Conservation (phyloP, 2,329 filamentous ascomycete species). For the Colletotrichum coccodes region DNA sequence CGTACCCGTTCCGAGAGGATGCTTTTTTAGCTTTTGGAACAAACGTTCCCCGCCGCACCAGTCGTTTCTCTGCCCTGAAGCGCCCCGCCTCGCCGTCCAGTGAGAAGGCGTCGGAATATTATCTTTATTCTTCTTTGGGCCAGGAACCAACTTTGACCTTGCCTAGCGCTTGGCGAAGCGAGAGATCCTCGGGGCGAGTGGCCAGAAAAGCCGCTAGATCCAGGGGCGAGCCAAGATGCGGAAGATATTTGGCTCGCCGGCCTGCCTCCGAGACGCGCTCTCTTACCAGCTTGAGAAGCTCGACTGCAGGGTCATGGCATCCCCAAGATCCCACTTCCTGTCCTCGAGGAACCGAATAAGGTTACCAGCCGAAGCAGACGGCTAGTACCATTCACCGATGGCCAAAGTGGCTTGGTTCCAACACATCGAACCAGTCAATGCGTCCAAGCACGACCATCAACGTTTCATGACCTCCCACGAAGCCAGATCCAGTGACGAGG, state of each 20-base stretch:
- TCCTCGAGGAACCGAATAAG: neutral
- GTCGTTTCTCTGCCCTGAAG: neutral
- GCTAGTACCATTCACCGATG: conserved; percentile 2
- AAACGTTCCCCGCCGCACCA: conserved; percentile 26
- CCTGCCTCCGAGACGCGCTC: neutral
- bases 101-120: neutral
- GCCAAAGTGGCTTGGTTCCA: neutral
- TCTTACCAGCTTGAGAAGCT: neutral
- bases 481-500: neutral
- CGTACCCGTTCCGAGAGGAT: neutral
- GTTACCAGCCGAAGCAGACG: neutral
- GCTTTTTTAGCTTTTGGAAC: conserved; percentile 1
- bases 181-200: conserved; percentile 11
- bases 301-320: neutral
- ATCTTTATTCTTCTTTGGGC: neutral
- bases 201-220: neutral
- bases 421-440: conserved; percentile 25
- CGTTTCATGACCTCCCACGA: conserved; percentile 7
- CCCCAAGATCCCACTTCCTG: neutral
- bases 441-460: neutral
- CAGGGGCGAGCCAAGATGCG: conserved; percentile 11
- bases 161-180: neutral
- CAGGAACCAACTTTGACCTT: conserved; percentile 1
- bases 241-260: neutral
- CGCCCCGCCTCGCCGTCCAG: neutral